Conservation (phyloP, 2,329 filamentous ascomycete species). For the Fusarium agapanthi region DNA sequence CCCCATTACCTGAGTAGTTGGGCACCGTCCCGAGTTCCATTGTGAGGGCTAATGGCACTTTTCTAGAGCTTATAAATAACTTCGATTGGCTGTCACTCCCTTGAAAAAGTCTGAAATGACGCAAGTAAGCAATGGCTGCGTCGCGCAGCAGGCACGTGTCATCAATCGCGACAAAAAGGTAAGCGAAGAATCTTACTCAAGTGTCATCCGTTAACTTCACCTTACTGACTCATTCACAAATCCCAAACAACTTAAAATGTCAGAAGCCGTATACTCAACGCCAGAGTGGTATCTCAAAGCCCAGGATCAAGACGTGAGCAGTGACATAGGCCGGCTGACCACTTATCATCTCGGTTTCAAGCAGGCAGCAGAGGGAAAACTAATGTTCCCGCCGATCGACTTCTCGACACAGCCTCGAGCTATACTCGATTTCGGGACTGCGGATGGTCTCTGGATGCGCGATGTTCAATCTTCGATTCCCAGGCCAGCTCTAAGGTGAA, state of each 20-base stretch:
- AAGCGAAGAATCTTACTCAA: not conserved
- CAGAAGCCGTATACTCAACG: not conserved
- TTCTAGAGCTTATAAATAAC: not conserved
- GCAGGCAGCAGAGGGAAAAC: not conserved
- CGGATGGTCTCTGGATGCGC: slow-evolving; percentile 12
- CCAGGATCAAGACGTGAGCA: not conserved
- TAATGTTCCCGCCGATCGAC: not conserved
- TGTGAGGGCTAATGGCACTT: fast-evolving
- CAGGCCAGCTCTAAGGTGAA: not conserved
- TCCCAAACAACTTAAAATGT: not conserved
- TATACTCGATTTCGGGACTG: not conserved
- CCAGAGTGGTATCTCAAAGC: slow-evolving; percentile 17
- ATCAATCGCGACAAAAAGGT: not conserved
- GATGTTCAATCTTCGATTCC: not conserved
- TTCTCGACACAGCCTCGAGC: not conserved
- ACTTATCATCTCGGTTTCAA: slow-evolving; percentile 7
- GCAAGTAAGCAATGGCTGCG: not conserved
- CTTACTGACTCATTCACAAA: not conserved
- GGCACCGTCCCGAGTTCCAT: fast-evolving
- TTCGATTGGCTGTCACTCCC: not conserved
- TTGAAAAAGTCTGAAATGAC: fast-evolving
- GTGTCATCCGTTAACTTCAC: fast-evolving
- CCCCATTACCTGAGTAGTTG: not conserved
- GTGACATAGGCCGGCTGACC: slow-evolving; percentile 2
- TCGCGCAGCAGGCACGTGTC: not conserved